Evolutionary conservation across 805 yeast genomes (phyloP), one percentile per base, ranked within the genome.

Genomic region (Kodamaea leandrae): DNA sequence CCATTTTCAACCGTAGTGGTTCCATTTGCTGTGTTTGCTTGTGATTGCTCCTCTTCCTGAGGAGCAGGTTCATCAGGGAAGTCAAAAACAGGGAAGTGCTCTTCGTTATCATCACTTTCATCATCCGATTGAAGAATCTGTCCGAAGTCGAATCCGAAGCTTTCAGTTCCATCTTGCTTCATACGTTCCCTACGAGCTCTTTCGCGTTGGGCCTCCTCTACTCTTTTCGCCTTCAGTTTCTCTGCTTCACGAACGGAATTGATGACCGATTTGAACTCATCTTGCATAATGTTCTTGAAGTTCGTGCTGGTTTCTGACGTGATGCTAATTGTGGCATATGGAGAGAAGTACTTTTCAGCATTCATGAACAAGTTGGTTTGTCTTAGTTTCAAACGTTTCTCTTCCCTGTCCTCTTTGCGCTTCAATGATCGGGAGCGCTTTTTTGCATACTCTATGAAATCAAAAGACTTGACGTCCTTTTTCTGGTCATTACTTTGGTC

Each of bases 381-480:
- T 20, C 73, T 43, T 13, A 48, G 42, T 12, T 45, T 36, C n/a
- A 54, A 43, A 33, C 52, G 54, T 3, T 44, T 38, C 16, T 52
- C 42, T 42, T 54, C 69, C 15, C 51, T 44, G 47, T 54, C 58
- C 38, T 15, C 33, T 4, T 25, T 32, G 17, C 37, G 27, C 21
- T 54, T 66, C 46, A 59, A 51, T 3, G 77, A 58, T 6, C 53
- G 57, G 13, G 69, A 47, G 39, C 87, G 63, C 27, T 69, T 70
- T 16, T 65, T 58, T 0, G 87, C 81, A 55, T 80, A 81, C 29
- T 64, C 77, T 10, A 70, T 77, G 28, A 85, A 68, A 58, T 83
- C 82, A 46, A 82, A 76, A 10, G 42, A 17, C 23, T 52, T 54
- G 10, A 33, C 30, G 21, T 33, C 30, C 9, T 20, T 26, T 19